These are phyloP conservation scores for Ophiosphaerella herpotricha DNA, from an alignment of 2,329 filamentous ascomycete genomes.

Conservation along the genomic window DNA sequence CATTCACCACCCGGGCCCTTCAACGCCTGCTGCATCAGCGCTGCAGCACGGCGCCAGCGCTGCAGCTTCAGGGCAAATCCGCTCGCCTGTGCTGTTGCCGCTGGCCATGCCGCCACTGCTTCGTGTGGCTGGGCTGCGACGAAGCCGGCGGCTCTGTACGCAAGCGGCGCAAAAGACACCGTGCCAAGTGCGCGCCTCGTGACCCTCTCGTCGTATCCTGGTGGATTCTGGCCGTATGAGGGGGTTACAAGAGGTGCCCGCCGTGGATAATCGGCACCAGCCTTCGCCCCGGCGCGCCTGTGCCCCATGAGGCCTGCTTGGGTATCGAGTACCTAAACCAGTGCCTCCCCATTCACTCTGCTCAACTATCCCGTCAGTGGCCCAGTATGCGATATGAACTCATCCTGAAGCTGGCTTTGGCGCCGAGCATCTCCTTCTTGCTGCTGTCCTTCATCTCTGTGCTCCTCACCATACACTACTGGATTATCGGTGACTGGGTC, in stretches of 20 bases:
- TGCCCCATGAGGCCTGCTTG: no score
- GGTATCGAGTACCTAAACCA: no score
- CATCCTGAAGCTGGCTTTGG: slow-evolving; percentile 27
- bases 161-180: slow-evolving; percentile 5
- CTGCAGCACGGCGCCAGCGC: no score
- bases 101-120: slow-evolving; percentile 1
- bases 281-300: no score
- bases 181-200: slow-evolving; percentile 8
- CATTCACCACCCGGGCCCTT: no score
- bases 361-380: not conserved
- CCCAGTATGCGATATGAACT: slow-evolving; percentile 25
- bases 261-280: no score
- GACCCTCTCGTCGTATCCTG: slow-evolving; percentile 5
- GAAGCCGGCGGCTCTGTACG: slow-evolving; percentile 3
- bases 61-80: no score
- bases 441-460: slow-evolving; percentile 35
- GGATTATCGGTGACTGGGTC: slow-evolving; percentile 37
- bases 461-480: slow-evolving; percentile 35
- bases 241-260: slow-evolving; percentile 6
- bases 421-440: slow-evolving; percentile 29
- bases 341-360: no score
- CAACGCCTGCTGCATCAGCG: no score
- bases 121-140: slow-evolving; percentile 5
- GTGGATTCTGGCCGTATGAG: not conserved
- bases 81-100: no score